phyloP scores from a whole-genome alignment of 2,329 filamentous ascomycete genomes.

The Neofusicoccum umdonicola region DNA sequence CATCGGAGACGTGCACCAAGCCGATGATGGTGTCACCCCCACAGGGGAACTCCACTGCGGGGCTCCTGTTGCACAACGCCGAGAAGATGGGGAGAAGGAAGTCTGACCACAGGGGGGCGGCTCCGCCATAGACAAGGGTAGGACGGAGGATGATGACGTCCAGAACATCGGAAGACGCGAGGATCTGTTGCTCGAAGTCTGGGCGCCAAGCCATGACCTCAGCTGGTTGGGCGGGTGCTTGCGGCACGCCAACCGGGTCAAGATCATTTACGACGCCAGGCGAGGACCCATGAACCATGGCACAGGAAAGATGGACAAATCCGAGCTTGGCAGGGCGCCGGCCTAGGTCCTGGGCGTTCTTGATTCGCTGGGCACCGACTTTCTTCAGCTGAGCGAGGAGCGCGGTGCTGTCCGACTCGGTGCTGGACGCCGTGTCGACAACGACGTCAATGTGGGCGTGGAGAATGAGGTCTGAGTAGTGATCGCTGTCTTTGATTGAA shows the following conservation, averaged over 20 bases:
- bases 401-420: constrained; percentile 23
- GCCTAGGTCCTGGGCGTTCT: constrained; percentile 19
- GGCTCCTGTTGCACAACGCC: constrained; percentile 20
- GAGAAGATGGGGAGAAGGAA: constrained; percentile 30
- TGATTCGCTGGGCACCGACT: constrained; percentile 23
- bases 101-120: constrained; percentile 28
- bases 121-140: constrained; percentile 37
- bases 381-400: constrained; percentile 26
- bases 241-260: constrained; percentile 25
- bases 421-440: constrained; percentile 30
- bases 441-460: constrained; percentile 34
- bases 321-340: constrained; percentile 34
- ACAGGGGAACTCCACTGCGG: constrained; percentile 21
- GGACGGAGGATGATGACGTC: constrained; percentile 37
- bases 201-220: constrained; percentile 32
- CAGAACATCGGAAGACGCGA: constrained; percentile 29
- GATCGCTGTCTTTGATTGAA: constrained; percentile 17
- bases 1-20: constrained; percentile 41
- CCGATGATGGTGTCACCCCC: constrained; percentile 25
- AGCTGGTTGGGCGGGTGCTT: constrained; percentile 23
- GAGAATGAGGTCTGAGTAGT: constrained; percentile 4
- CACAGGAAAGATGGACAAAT: constrained; percentile 38
- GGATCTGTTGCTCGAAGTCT: constrained; percentile 32
- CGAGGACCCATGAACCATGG: constrained; percentile 39
- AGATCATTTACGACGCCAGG: constrained; percentile 29